Percentiles rank a stretch among this genome's conserved stretches.
Evolutionary conservation across 2,329 filamentous ascomycete species (phyloP).

Genomic region (Fonsecaea multimorphosa): DNA sequence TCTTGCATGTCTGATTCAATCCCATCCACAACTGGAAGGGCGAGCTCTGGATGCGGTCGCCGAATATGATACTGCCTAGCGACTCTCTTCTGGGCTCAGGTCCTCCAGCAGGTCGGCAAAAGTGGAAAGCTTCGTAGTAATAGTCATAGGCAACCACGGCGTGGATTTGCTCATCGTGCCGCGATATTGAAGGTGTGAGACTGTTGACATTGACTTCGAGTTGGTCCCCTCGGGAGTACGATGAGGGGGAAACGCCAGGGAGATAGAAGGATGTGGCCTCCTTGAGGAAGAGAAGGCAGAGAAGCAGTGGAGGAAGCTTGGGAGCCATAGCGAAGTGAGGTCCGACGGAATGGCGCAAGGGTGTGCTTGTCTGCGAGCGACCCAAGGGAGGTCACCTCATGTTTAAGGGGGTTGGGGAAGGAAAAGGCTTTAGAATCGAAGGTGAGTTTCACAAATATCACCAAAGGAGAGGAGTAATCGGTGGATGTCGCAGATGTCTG

Average conservation of each 20-base stretch:
- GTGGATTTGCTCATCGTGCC: conserved; percentile 78
- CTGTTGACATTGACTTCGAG: conserved; percentile 93
- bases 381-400: conserved; percentile 17
- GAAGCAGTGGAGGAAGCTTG: conserved; percentile 18
- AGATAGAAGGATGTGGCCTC: conserved; percentile 78
- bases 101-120: conserved; percentile 80
- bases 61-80: conserved; percentile 93
- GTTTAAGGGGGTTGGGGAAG: background rate
- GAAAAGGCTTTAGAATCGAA: background rate
- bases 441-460: background rate
- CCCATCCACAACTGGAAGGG: conserved; percentile 89
- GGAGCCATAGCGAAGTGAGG: conserved; percentile 18
- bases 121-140: conserved; percentile 85
- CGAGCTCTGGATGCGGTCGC: conserved; percentile 96
- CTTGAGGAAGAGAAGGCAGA: conserved; percentile 22
- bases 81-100: conserved; percentile 84
- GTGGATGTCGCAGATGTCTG: background rate
- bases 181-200: conserved; percentile 81
- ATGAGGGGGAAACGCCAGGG: conserved; percentile 90
- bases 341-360: background rate
- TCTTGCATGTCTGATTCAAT: conserved; percentile 84
- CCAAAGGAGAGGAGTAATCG: background rate
- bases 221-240: conserved; percentile 77
- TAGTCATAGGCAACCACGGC: conserved; percentile 98
- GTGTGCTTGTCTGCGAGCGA: background rate